These are phyloP conservation scores for Arthrobotrys megalospora DNA, from an alignment of 2,329 filamentous ascomycete species.

Conservation along the genomic window DNA sequence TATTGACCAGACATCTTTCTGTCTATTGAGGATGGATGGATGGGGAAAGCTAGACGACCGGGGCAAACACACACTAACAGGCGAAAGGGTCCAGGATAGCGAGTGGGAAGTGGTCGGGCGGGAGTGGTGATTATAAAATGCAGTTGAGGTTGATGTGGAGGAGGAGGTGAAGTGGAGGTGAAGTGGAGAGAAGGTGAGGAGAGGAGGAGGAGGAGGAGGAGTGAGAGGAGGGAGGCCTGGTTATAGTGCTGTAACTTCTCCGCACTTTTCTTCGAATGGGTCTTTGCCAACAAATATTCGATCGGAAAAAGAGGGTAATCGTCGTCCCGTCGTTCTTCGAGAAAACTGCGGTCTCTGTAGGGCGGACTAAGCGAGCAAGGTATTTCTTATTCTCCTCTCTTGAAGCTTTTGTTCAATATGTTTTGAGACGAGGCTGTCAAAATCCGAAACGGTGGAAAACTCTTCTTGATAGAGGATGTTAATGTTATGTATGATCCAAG, in stretches of 20 bases:
- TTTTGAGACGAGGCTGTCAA: constrained; percentile 53
- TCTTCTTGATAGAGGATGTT: constrained; percentile 47
- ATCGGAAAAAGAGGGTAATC: constrained; percentile 61
- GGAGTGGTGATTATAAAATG: constrained; percentile 39
- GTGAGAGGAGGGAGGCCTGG: constrained; percentile 59
- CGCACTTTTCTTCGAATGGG: constrained; percentile 61
- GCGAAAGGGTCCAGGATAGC: constrained; percentile 61
- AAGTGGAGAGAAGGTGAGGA: constrained; percentile 50
- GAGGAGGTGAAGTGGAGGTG: constrained; percentile 15
- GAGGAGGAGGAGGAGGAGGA: constrained; percentile 44
- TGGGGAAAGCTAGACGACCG: constrained; percentile 55
- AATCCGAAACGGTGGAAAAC: constrained; percentile 55
- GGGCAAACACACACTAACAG: constrained; percentile 57
- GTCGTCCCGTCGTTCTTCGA: constrained; percentile 56
- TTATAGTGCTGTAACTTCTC: constrained; percentile 61
- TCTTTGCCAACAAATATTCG: constrained; percentile 61
- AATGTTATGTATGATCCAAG: constrained; percentile 56
- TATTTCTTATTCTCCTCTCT: constrained; percentile 45
- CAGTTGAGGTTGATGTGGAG: constrained; percentile 35
- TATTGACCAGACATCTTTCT: constrained; percentile 61
- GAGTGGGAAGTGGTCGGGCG: constrained; percentile 53
- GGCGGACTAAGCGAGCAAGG: constrained; percentile 54
- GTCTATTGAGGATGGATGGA: constrained; percentile 26
- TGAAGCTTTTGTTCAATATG: constrained; percentile 35
- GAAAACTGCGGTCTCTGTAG: constrained; percentile 54